Base-by-base conservation (phyloP, 768 basidiomycete genomes). In the Daedalea quercina region DNA sequence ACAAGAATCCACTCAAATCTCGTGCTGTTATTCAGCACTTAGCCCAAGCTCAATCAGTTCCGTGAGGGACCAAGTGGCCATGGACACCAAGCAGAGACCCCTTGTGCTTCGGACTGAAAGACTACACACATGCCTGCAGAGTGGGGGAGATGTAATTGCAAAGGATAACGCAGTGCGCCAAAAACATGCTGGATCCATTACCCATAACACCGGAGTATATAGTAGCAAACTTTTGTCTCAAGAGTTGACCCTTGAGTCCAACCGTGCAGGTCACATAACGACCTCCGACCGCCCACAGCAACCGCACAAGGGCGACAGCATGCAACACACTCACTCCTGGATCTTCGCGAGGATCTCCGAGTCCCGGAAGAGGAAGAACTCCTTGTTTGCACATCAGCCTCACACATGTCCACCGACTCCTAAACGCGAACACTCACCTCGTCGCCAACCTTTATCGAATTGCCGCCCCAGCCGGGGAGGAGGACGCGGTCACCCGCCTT, bases 401-500 rank as follows among this genome's bases (percentile, higher is more conserved):
- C 20, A 1, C 31, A 15, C n/a, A 23, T 3, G 20, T 7, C 41
- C 19, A 31, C 13, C 4, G 24, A 23, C n/a, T n/a, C n/a, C n/a
- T n/a, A n/a, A n/a, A n/a, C n/a, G 42, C 23, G 26, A 51, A 31
- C 11, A 78, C 87, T 54, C 63, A 93, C 95, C 68, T 97, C 94
- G 23, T 98, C 96, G 37, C 94, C 94, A 45, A 98, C 82, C 73
- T 99, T 99, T 71, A 99, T 93, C 15, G 90, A 68, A 65, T 85
- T 94, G 11, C 96, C 96, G 49, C 96, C 96, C 90, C 95, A 99
- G 4, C 90, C 91, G 12, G 96, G 95, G 3, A 99, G 75, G 48
- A 99, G 76, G 15, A 98, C 94, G 9, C 89, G 79, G 74, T 98
- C 96, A 35, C 95, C 95, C 17, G 87, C 78, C 72, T 87, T 83